Conservation (phyloP, 2,329 filamentous ascomycete species). For the Lizonia empirigonia region DNA sequence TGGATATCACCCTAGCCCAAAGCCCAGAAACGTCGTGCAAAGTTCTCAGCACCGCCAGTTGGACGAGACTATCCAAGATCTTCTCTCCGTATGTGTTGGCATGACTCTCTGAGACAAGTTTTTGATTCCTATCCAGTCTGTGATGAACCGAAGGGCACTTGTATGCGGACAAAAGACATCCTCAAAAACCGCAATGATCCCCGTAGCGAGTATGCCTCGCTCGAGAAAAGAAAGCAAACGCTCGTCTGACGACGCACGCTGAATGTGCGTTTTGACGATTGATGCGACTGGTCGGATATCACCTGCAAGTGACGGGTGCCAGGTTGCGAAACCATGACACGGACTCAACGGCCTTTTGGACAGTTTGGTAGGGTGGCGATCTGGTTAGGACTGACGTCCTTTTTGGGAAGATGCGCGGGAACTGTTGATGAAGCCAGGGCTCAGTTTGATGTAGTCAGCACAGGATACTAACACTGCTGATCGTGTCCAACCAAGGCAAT, state of each 20-base stretch:
- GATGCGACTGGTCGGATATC: slow-evolving; percentile 68
- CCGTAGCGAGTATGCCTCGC: slow-evolving; percentile 29
- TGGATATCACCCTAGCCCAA: slow-evolving; percentile 34
- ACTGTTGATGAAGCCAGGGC: slow-evolving; percentile 44
- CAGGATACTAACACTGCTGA: slow-evolving; percentile 32
- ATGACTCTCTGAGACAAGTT: slow-evolving; percentile 89
- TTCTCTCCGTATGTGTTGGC: slow-evolving; percentile 78
- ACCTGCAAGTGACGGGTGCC: slow-evolving; percentile 54
- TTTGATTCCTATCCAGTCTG: slow-evolving; percentile 81
- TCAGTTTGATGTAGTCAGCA: slow-evolving; percentile 16
- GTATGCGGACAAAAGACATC: slow-evolving; percentile 92
- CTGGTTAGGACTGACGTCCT: slow-evolving; percentile 43
- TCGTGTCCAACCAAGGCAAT: slow-evolving; percentile 33
- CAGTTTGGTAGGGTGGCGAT: slow-evolving; percentile 52
- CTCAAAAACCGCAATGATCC: slow-evolving; percentile 80
- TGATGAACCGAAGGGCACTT: slow-evolving; percentile 63
- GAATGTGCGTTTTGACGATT: slow-evolving; percentile 65
- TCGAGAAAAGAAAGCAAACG: slow-evolving; percentile 55
- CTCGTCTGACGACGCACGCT: slow-evolving; percentile 61
- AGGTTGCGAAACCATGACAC: slow-evolving; percentile 55
- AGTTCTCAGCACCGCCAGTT: slow-evolving; percentile 23
- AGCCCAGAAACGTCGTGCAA: slow-evolving; percentile 26
- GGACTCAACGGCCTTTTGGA: slow-evolving; percentile 52
- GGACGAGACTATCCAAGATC: slow-evolving; percentile 25
- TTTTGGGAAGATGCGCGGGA: slow-evolving; percentile 57